A percentile compares a stretch with the other conserved stretches of the same genome.
These are phyloP conservation scores for Prorocentrum cordatum DNA, from an alignment of 169 alveolate genomes.

Conservation along the genomic window DNA sequence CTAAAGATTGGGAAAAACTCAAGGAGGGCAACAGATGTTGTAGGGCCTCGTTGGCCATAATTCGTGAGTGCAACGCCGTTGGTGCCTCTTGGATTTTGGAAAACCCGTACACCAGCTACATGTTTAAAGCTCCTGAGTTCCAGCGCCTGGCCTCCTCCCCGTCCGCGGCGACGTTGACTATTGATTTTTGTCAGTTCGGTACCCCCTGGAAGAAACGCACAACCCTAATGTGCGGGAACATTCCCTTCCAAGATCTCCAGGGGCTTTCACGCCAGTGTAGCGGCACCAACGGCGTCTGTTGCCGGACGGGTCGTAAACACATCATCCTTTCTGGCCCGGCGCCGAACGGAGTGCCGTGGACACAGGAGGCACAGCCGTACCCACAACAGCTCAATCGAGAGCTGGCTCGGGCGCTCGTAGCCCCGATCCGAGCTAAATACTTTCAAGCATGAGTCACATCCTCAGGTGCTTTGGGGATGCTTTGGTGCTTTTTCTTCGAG, in stretches of 20 bases:
- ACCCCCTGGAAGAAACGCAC: not conserved
- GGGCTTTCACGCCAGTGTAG: not conserved
- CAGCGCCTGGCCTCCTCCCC: not conserved
- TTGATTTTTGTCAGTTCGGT: conserved; percentile 11
- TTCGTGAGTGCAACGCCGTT: not conserved
- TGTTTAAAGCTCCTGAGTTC: not conserved
- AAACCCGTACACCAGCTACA: not conserved
- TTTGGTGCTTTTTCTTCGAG: too few relatives aligned
- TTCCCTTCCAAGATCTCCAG: not conserved
- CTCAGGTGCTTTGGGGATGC: too few relatives aligned
- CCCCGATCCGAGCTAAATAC: too few relatives aligned
- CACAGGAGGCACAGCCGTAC: not conserved
- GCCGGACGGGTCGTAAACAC: not conserved
- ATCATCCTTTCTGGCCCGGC: not conserved
- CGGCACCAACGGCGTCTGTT: not conserved
- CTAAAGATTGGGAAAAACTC: not conserved
- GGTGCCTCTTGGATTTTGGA: not conserved
- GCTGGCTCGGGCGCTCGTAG: not conserved
- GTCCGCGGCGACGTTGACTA: not conserved
- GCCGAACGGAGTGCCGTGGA: not conserved
- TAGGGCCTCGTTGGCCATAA: not conserved
- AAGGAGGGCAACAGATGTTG: not conserved
- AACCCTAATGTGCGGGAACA: not conserved
- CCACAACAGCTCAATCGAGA: not conserved
- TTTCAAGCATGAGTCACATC: too few relatives aligned